Evolutionary conservation across 805 yeast genomes (phyloP).

Genomic region (Torulaspora gathmanii): DNA sequence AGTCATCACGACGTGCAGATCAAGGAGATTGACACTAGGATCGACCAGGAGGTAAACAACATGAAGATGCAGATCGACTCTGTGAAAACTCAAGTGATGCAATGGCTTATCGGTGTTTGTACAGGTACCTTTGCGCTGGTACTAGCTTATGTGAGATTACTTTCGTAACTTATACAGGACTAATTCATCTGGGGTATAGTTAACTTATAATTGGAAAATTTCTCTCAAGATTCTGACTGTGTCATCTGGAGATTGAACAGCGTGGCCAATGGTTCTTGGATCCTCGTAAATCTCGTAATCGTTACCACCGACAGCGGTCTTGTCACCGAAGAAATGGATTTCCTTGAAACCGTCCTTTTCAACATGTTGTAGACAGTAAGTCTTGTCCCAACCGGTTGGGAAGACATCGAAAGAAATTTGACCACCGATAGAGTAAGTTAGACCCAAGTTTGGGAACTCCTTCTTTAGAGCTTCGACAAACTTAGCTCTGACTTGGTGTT

Average conservation of each 20-base stretch:
- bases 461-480: conserved; percentile 81
- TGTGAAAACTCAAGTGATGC: conserved; percentile 94
- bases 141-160: conserved; percentile 81
- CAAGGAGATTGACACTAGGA: conserved; percentile 89
- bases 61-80: conserved; percentile 93
- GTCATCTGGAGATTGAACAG: conserved; percentile 85
- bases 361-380: conserved; percentile 93
- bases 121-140: conserved; percentile 96
- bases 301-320: conserved; percentile 95
- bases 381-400: conserved; percentile 99
- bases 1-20: conserved; percentile 89
- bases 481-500: conserved; percentile 73
- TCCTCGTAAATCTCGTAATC: conserved; percentile 96
- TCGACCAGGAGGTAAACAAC: conserved; percentile 91
- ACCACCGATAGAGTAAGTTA: conserved; percentile 98
- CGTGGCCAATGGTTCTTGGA: conserved; percentile 90
- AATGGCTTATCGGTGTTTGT: conserved; percentile 97
- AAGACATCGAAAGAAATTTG: conserved; percentile 98
- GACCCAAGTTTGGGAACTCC: conserved; percentile 74
- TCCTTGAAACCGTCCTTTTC: conserved; percentile 75
- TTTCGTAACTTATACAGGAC: conserved; percentile 41
- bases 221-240: conserved; percentile 83
- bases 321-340: conserved; percentile 98
- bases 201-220: conserved; percentile 45
- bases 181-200: conserved; percentile 2